A percentile compares a stretch with the other conserved stretches of the same genome.
phyloP scores from a whole-genome alignment of 2,329 filamentous ascomycete species.

The Hymenoscyphus albidus region DNA sequence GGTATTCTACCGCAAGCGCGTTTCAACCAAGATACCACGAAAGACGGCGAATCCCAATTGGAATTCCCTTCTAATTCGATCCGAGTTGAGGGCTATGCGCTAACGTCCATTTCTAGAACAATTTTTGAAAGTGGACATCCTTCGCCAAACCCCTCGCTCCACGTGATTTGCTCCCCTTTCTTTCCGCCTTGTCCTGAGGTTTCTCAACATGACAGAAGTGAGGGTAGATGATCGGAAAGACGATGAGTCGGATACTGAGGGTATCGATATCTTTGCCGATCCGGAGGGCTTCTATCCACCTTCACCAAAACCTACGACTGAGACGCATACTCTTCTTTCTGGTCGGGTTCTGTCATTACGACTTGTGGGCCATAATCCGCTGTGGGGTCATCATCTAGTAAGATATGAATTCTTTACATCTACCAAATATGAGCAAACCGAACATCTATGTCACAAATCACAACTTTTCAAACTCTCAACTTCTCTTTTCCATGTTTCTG shows the following conservation, averaged over 20 bases:
- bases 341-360: conserved; percentile 57
- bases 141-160: not conserved
- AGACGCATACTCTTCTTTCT: conserved; percentile 65
- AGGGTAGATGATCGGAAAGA: conserved; percentile 17
- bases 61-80: not conserved
- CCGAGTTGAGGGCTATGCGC: not conserved
- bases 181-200: not conserved
- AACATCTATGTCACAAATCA: too few species aligned
- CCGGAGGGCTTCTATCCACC: conserved; percentile 77
- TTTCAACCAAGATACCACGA: not conserved
- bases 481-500: too few species aligned
- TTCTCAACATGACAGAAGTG: not conserved
- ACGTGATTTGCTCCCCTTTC: conserved; percentile 23
- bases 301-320: conserved; percentile 69
- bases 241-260: conserved; percentile 19
- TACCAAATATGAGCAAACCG: not conserved
- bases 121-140: not conserved
- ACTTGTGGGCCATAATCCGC: conserved; percentile 80
- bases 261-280: conserved; percentile 66
- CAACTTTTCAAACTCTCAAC: too few species aligned
- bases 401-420: not conserved
- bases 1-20: not conserved
- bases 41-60: not conserved
- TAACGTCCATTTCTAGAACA: not conserved
- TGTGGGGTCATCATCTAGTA: conserved; percentile 77